Evolutionary conservation across 106 monocot species (phyloP).

Genomic region (Platanthera guangdongensis): DNA sequence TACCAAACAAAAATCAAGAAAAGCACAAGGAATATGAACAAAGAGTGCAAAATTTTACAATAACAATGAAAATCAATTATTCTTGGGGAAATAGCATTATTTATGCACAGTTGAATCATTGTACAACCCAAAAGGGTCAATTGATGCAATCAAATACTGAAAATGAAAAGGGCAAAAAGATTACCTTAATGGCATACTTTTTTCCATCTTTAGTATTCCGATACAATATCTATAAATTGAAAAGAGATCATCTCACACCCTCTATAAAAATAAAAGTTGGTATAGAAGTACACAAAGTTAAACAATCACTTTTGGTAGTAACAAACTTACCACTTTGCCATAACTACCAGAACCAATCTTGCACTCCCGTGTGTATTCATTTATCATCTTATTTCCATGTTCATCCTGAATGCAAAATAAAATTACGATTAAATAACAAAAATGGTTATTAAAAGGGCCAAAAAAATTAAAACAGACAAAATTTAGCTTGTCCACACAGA

Average conservation of each 20-base stretch:
- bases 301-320: neutral
- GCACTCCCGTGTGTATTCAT: slow-evolving; percentile 62
- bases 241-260: slow-evolving; percentile 1
- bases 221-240: slow-evolving; percentile 46
- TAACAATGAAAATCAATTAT: neutral
- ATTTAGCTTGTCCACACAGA: neutral
- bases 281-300: neutral
- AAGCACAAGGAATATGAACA: neutral
- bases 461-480: neutral
- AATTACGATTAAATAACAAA: neutral
- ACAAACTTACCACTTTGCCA: slow-evolving; percentile 82
- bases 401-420: slow-evolving; percentile 45
- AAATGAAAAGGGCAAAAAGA: neutral
- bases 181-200: slow-evolving; percentile 75
- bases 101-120: neutral
- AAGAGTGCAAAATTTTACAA: neutral
- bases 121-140: neutral
- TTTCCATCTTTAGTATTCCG: slow-evolving; percentile 51
- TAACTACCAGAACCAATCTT: slow-evolving; percentile 88
- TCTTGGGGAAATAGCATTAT: neutral
- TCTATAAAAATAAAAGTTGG: neutral
- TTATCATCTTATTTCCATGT: slow-evolving; percentile 80
- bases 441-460: neutral
- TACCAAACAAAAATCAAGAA: neutral
- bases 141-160: neutral